phyloP scores from a whole-genome alignment of 1,139 yeast genomes.

The Hyphopichia buzzinii region DNA sequence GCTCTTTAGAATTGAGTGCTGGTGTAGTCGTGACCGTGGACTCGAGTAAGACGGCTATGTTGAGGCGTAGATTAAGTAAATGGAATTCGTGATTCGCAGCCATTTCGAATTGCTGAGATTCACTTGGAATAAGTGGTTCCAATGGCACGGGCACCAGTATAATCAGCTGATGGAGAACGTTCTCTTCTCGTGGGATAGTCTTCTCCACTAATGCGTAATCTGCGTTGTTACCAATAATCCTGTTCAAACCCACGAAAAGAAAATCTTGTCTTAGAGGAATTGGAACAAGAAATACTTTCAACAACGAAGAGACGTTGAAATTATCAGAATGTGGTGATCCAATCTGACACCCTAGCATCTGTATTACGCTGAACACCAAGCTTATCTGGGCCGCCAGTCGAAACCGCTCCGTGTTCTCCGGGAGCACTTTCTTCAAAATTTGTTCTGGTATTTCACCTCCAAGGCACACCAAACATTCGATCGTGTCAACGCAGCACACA shows the following conservation, averaged over 20 bases:
- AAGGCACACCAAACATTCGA: conserved; percentile 41
- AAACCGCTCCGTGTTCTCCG: conserved; percentile 41
- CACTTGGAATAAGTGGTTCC: conserved; percentile 1
- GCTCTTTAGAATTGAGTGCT: conserved; percentile 32
- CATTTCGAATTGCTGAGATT: conserved; percentile 14
- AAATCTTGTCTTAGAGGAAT: conserved; percentile 40
- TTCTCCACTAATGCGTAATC: conserved; percentile 34
- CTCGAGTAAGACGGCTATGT: conserved; percentile 47
- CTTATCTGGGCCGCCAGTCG: conserved; percentile 39
- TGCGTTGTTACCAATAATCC: conserved; percentile 51
- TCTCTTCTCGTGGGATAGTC: conserved; percentile 28
- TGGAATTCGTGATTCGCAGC: conserved; percentile 44
- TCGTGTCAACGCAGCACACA: conserved; percentile 51
- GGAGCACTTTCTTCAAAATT: conserved; percentile 25
- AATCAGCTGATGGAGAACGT: conserved; percentile 21
- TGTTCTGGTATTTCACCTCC: background rate
- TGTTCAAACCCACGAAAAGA: conserved; percentile 51
- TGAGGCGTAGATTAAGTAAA: conserved; percentile 34
- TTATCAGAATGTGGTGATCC: conserved; percentile 28
- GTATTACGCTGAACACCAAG: conserved; percentile 34
- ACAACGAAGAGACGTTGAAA: conserved; percentile 33
- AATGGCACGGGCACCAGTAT: conserved; percentile 35
- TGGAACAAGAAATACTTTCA: conserved; percentile 40
- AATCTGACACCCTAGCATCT: conserved; percentile 40
- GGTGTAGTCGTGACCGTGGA: conserved; percentile 33